Evolutionary conservation across 1,284 basidiomycete genomes (phyloP), one percentile per base, ranked within the genome.

Genomic region (Trichosporon sp.): DNA sequence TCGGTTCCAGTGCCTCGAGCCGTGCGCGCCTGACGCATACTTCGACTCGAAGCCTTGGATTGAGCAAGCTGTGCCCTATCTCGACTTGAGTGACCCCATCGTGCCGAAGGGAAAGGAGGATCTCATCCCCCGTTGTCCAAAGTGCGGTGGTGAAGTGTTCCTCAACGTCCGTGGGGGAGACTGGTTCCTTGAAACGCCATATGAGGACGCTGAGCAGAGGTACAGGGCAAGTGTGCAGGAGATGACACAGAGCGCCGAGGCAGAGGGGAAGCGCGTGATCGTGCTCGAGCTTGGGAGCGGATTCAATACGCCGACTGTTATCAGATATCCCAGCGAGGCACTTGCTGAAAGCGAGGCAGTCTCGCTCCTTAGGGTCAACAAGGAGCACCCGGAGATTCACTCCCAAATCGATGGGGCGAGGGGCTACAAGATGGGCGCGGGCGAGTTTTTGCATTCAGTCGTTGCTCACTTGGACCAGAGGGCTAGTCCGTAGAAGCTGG

Each of bases 181-280:
- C 11, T 61, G 62, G 63, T 66, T 69, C 57, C 57, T 63, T 37
- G 65, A 69, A 29, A 61, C 62, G 23, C 67, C 62, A 5, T 34
- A 52, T 21, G n/a, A 2, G 11, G 62, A 23, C 0, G 33, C 62
- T 23, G 6, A 32, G 25, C 34, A 37, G 37, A 16, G 37, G 37
- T 40, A 40, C n/a, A 40, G 8, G n/a, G n/a, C 16, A 19, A 16
- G 21, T 6, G 37, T 40, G n/a, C n/a, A 40, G 37, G 37, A 19
- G n/a, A 40, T 40, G 13, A 9, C 16, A 3, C 7, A 3, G 10
- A 3, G 6, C 6, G 37, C 16, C 8, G 37, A 40, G 14, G 37
- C n/a, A 19, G n/a, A 40, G n/a, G n/a, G 37, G 16, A 40, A 19
- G 37, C n/a, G 5, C n/a, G 37, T 40, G 5, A 19, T 40, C 16